These are phyloP conservation scores for Avena insularis DNA, from an alignment of 176 grass and related monocot genomes.

Conservation along the genomic window DNA sequence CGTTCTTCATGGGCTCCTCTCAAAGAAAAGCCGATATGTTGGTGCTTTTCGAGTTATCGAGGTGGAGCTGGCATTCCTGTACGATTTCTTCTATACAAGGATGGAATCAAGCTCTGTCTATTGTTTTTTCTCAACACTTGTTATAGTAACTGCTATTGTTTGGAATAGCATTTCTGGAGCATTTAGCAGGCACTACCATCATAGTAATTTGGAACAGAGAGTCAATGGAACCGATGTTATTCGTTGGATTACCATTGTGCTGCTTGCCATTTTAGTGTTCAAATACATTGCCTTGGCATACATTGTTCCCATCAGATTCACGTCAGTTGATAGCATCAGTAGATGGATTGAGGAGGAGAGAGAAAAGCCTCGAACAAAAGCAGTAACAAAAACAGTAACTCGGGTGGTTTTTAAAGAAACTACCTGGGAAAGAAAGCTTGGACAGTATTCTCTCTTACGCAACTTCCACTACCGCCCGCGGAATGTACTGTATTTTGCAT, in stretches of 20 bases:
- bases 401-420: fast-evolving
- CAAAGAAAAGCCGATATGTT: not conserved
- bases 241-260: no score
- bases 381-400: not conserved
- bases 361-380: not conserved
- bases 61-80: conserved; percentile 33
- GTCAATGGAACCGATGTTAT: no score
- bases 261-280: not conserved
- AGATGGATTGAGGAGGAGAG: not conserved
- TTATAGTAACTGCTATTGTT: no score
- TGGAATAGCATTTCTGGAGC: no score
- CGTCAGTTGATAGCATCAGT: not conserved
- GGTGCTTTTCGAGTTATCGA: conserved; percentile 28
- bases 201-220: no score
- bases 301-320: not conserved
- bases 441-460: conserved; percentile 35
- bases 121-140: no score
- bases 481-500: not conserved
- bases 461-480: conserved; percentile 12
- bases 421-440: conserved; percentile 28
- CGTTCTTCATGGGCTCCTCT: conserved; percentile 32
- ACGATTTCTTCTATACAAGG: conserved; percentile 43
- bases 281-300: not conserved
- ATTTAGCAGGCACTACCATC: no score
- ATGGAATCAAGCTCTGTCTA: not conserved